phyloP scores from a whole-genome alignment of 1,284 basidiomycete species.

The Leucoagaricus sp. region DNA sequence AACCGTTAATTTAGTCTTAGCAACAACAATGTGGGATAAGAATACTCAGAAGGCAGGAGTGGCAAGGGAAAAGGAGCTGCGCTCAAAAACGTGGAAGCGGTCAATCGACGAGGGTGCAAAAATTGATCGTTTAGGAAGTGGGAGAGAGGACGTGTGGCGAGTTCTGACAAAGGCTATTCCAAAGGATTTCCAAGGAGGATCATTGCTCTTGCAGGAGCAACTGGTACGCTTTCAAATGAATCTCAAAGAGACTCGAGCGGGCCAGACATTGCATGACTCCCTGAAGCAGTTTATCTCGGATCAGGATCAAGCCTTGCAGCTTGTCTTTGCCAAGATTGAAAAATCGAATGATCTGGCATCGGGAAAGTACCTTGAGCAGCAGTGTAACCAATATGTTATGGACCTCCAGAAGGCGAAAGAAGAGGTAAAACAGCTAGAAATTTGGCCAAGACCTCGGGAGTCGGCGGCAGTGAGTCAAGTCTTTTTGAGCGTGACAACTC shows the following conservation, averaged over 20 bases:
- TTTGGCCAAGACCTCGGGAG: no score
- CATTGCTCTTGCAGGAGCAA: not conserved
- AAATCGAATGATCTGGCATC: not conserved
- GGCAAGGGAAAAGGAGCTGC: not conserved
- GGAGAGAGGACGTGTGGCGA: not conserved
- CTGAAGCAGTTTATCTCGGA: not conserved
- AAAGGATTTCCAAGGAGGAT: not conserved
- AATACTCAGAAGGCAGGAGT: not conserved
- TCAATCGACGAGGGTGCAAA: not conserved
- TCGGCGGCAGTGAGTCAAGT: no score
- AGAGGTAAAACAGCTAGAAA: no score
- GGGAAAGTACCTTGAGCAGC: not conserved
- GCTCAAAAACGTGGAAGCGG: not conserved
- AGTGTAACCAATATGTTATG: not conserved
- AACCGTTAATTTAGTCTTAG: not conserved
- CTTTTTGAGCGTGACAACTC: no score
- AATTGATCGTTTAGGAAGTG: not conserved
- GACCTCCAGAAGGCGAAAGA: not conserved
- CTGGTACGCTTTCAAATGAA: not conserved
- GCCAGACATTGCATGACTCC: not conserved
- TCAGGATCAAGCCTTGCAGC: not conserved
- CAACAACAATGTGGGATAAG: not conserved
- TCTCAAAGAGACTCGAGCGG: not conserved
- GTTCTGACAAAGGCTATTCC: not conserved
- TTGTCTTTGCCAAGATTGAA: not conserved